A percentile compares a stretch with the other conserved stretches of the same genome.
Conservation (phyloP, 805 yeast species). For the Sungouiella thailandica region DNA sequence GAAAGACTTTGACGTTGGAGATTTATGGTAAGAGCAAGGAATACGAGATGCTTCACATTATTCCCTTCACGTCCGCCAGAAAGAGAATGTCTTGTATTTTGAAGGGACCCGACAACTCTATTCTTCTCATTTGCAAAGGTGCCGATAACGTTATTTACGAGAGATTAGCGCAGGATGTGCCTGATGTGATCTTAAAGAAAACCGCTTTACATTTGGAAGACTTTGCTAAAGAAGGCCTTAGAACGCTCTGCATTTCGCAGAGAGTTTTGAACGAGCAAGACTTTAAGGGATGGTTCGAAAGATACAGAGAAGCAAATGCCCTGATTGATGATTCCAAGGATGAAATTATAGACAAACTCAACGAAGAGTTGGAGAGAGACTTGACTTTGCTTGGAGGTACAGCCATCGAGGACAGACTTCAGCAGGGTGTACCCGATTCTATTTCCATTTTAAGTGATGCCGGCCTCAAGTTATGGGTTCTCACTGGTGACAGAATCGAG, state of each 20-base stretch:
- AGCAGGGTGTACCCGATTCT: constrained; percentile 73
- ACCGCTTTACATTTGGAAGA: constrained; percentile 64
- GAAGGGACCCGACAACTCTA: constrained; percentile 35
- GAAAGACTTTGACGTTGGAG: constrained; percentile 41
- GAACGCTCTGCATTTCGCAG: constrained; percentile 70
- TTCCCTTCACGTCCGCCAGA: constrained; percentile 66
- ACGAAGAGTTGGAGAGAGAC: constrained; percentile 55
- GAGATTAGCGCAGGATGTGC: constrained; percentile 33
- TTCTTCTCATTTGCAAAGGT: constrained; percentile 58
- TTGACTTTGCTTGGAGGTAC: constrained; percentile 68
- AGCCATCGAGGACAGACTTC: constrained; percentile 76
- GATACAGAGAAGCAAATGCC: constrained; percentile 55
- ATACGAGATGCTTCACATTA: constrained; percentile 48
- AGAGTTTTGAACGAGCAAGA: constrained; percentile 40
- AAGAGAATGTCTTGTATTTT: constrained; percentile 76
- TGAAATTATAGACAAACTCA: constrained; percentile 45
- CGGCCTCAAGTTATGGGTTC: constrained; percentile 78
- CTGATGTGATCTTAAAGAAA: constrained; percentile 42
- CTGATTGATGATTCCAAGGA: constrained; percentile 56
- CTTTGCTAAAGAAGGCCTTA: constrained; percentile 71
- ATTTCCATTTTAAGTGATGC: constrained; percentile 62
- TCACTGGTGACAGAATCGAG: constrained; percentile 79
- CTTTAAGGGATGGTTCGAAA: constrained; percentile 51
- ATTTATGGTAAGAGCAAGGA: constrained; percentile 41
- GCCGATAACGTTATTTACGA: constrained; percentile 68